Evolutionary conservation across 768 basidiomycete genomes (phyloP).

Genomic region (Exidia glandulosa): DNA sequence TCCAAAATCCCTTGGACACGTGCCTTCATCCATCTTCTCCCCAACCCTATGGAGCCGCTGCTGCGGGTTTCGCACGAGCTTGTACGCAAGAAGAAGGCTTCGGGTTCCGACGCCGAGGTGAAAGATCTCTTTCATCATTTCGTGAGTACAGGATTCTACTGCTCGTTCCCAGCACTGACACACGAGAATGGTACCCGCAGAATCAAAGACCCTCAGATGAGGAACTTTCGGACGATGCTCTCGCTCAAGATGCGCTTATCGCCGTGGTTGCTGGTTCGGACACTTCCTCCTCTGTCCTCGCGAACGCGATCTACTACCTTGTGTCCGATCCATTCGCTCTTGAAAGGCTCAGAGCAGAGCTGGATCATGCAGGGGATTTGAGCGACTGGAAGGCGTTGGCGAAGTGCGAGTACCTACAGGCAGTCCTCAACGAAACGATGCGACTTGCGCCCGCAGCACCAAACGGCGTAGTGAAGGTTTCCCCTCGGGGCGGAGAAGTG

Average conservation of each 20-base stretch:
- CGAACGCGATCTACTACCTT: neutral
- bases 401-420: neutral
- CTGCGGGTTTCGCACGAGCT: neutral
- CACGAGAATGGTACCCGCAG: too few species aligned
- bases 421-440: neutral
- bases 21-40: neutral
- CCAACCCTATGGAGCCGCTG: neutral
- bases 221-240: neutral
- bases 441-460: neutral
- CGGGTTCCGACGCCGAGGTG: neutral
- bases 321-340: neutral
- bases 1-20: slow-evolving; percentile 1
- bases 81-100: neutral
- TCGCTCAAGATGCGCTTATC: neutral
- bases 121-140: slow-evolving; percentile 5
- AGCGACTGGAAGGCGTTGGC: neutral
- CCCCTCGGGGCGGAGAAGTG: slow-evolving; percentile 5
- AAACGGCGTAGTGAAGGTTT: neutral
- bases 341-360: neutral
- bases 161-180: too few species aligned
- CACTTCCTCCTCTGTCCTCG: neutral
- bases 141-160: too few species aligned
- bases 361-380: neutral
- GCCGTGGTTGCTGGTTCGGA: neutral
- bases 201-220: neutral